Evolutionary conservation across 805 yeast species (phyloP).

Genomic region (Allodekkera sacchari): DNA sequence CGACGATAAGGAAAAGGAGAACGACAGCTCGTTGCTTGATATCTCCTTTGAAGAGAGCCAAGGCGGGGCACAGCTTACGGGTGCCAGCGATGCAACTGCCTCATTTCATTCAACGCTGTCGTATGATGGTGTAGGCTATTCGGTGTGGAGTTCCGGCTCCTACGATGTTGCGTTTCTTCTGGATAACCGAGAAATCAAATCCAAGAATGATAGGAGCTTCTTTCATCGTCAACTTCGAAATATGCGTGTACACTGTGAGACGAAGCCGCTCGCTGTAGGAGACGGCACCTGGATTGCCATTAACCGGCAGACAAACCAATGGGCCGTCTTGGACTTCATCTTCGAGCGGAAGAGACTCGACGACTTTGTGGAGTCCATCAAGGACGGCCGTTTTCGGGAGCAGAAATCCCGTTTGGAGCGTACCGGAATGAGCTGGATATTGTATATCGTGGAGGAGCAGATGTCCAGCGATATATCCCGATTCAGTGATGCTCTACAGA

Average conservation of each 20-base stretch:
- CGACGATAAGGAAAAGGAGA: conserved; percentile 1
- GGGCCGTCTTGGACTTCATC: conserved; percentile 71
- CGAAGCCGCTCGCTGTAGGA: conserved; percentile 64
- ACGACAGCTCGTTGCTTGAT: neutral
- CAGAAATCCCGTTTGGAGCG: conserved; percentile 72
- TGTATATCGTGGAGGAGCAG: conserved; percentile 76
- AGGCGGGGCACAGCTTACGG: neutral
- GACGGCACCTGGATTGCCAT: conserved; percentile 88
- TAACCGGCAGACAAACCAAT: conserved; percentile 45
- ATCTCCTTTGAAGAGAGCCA: neutral
- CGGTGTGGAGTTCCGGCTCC: conserved; percentile 53
- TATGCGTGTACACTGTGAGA: conserved; percentile 42
- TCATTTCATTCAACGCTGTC: neutral
- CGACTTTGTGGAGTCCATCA: conserved; percentile 74
- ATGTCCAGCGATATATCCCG: conserved; percentile 35
- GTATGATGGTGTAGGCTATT: conserved; percentile 23
- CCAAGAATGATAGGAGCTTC: conserved; percentile 59
- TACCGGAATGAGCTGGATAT: conserved; percentile 58
- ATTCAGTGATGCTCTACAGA: conserved; percentile 60
- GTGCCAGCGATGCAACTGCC: neutral
- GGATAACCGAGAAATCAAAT: conserved; percentile 78
- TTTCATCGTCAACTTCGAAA: conserved; percentile 47
- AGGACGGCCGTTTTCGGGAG: conserved; percentile 83
- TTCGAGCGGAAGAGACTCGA: conserved; percentile 85
- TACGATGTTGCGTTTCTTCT: conserved; percentile 56